Conservation (phyloP, 139 green algal species). For the Marvania coccoides region DNA sequence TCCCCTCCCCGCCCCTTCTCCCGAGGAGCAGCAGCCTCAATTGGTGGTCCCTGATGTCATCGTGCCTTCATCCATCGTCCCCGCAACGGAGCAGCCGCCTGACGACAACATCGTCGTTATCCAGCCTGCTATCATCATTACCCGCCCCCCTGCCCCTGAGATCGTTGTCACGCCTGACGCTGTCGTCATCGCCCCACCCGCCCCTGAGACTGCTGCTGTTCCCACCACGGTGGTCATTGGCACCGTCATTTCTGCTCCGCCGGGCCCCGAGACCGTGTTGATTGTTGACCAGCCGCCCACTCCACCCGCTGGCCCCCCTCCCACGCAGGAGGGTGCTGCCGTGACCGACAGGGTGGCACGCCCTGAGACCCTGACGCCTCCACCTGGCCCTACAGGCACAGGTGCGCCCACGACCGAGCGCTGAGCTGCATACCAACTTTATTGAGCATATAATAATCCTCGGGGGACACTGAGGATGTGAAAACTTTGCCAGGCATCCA, state of each 20-base stretch:
- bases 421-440: no score
- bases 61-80: background rate
- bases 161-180: background rate
- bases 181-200: background rate
- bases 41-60: background rate
- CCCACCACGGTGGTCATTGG: no score
- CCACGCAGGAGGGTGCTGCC: background rate
- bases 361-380: no score
- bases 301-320: background rate
- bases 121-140: background rate
- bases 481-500: no score
- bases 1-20: background rate
- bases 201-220: background rate
- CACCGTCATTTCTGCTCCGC: no score
- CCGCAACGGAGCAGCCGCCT: background rate
- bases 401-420: no score
- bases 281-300: background rate
- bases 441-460: no score
- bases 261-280: no score
- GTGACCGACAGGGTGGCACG: background rate
- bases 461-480: no score
- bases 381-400: no score
- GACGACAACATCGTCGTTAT: background rate
- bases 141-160: background rate
- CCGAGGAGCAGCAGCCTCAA: background rate